These are phyloP conservation scores for Boletus reticulatus DNA, from an alignment of 768 basidiomycete species.

Conservation along the genomic window DNA sequence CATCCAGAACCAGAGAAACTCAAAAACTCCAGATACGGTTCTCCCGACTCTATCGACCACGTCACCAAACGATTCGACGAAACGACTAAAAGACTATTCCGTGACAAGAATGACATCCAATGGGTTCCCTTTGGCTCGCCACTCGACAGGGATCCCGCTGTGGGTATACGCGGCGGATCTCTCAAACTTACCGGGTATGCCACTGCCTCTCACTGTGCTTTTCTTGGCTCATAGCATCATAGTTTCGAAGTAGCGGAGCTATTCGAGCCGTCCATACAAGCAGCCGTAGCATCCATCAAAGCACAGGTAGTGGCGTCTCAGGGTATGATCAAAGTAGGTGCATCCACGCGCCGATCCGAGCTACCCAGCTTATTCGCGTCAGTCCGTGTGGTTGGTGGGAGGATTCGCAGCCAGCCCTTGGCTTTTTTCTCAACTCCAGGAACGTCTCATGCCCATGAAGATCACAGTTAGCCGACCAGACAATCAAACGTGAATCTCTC, in stretches of 20 bases:
- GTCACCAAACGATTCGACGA: slow-evolving; percentile 81
- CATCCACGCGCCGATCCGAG: neutral
- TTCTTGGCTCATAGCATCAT: slow-evolving; percentile 1
- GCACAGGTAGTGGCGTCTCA: slow-evolving; percentile 67
- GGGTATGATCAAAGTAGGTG: slow-evolving; percentile 59
- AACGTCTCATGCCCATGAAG: slow-evolving; percentile 52
- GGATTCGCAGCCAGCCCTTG: slow-evolving; percentile 83
- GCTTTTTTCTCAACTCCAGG: slow-evolving; percentile 74
- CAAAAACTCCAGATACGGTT: slow-evolving; percentile 69
- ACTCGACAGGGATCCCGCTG: slow-evolving; percentile 67
- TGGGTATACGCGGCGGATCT: slow-evolving; percentile 70
- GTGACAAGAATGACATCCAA: slow-evolving; percentile 63
- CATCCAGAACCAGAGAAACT: slow-evolving; percentile 55
- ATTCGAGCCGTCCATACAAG: slow-evolving; percentile 78
- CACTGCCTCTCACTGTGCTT: slow-evolving; percentile 15
- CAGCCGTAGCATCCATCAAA: slow-evolving; percentile 67
- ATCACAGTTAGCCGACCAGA: slow-evolving; percentile 74
- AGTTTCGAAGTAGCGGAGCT: slow-evolving; percentile 60
- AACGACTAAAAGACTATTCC: slow-evolving; percentile 77
- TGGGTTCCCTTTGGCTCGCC: slow-evolving; percentile 78
- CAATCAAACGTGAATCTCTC: slow-evolving; percentile 62
- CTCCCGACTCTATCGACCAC: slow-evolving; percentile 68
- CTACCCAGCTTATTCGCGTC: slow-evolving; percentile 9
- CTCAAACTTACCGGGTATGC: slow-evolving; percentile 67
- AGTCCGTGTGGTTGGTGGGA: slow-evolving; percentile 84